These are phyloP conservation scores for Phytophthora tentaculata DNA, from an alignment of 352 stramenopile genomes.

Conservation along the genomic window DNA sequence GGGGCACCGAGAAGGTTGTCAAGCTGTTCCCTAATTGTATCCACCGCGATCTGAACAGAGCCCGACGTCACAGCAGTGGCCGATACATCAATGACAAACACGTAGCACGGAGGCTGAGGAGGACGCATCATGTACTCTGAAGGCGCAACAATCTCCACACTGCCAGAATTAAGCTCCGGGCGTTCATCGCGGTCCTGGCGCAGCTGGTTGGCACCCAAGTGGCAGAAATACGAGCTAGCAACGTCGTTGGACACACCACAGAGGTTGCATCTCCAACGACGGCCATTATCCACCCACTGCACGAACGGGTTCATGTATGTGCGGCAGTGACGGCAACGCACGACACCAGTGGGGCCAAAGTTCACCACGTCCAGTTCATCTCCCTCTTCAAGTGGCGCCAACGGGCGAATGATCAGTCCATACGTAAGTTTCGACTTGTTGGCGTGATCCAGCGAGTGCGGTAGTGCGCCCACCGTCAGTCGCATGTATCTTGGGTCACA, in stretches of 20 bases:
- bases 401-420: constrained; percentile 82
- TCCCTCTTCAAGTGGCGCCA: constrained; percentile 72
- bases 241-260: constrained; percentile 92
- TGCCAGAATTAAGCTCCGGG: constrained; percentile 76
- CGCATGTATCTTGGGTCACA: constrained; percentile 87
- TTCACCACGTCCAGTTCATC: constrained; percentile 88
- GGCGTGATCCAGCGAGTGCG: constrained; percentile 84
- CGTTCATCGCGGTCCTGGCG: constrained; percentile 94
- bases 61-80: constrained; percentile 73
- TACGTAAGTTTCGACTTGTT: constrained; percentile 88
- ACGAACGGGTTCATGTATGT: constrained; percentile 92
- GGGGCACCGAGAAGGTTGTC: constrained; percentile 77
- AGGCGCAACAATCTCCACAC: constrained; percentile 86
- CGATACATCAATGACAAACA: constrained; percentile 92
- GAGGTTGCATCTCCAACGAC: constrained; percentile 89
- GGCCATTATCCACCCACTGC: constrained; percentile 89
- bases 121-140: constrained; percentile 92
- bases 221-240: constrained; percentile 97
- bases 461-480: constrained; percentile 72
- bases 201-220: constrained; percentile 94
- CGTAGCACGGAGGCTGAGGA: constrained; percentile 85
- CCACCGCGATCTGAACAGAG: constrained; percentile 67
- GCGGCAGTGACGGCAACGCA: constrained; percentile 90
- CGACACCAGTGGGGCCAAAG: constrained; percentile 82
- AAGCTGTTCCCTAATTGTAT: constrained; percentile 86